Base-by-base conservation (phyloP, 23 red algal species). In the Gracilaria vermiculophylla region DNA sequence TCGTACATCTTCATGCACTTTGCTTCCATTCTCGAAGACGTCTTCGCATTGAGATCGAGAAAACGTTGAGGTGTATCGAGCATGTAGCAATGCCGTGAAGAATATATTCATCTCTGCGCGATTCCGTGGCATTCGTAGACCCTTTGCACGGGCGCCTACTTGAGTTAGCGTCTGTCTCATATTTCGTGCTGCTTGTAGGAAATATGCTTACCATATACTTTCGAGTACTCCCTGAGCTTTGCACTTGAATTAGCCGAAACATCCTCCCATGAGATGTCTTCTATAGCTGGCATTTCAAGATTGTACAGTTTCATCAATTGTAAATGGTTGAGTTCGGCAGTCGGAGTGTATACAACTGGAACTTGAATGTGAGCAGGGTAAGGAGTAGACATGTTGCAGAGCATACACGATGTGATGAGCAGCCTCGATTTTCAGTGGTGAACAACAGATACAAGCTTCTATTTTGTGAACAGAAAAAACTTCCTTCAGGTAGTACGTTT, bases 211-310 rank as follows among this genome's bases (percentile, higher is more conserved):
- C 67, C 67, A 32, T 73, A 73, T 73, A 73, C 37, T 48, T 73
- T 73, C 10, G 67, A 45, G 28, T 73, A 73, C 20, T 47, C 42
- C 24, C 15, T 24, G 3, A 73, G 67, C 25, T 73, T 73, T 28
- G 25, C 67, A 28, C 14, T 13, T 14, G 67, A 48, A 20, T 24
- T 45, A 9, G 67, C n/a, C 2, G n/a, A 28, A 45, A 73, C 67
- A 29, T 73, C 39, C 35, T 73, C 67, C 67, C 67, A 73, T 21
- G 67, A 73, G 20, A 73, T 36, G 28, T 73, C 67, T 73, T 73
- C 67, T 7, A 73, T 73, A 20, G 37, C 67, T 45, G 67, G 67
- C 24, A 73, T 45, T 5, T 11, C 15, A 19, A 73, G 67, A 45
- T 73, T 19, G 28, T 73, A 48, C 36, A 73, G 37, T 73, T 48